Evolutionary conservation across 1,284 basidiomycete genomes (phyloP), one percentile per base, ranked within the genome.

Genomic region (Boletus putidus): DNA sequence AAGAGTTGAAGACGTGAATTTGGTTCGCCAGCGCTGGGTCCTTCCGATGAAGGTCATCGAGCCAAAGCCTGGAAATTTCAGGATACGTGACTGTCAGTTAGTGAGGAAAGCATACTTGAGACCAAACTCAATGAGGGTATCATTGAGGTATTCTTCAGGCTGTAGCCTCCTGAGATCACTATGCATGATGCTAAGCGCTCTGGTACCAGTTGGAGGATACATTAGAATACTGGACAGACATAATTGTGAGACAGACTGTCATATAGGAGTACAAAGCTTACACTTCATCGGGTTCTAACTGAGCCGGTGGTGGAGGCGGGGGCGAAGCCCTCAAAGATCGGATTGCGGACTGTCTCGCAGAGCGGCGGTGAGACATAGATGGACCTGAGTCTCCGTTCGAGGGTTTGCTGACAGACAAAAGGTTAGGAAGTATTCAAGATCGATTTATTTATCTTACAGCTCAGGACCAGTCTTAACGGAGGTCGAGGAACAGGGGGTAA

Each of bases 41-140:
- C 31, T 68, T 72, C 31, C 70, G 73, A 57, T 84, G 79, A 25
- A 92, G 71, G 16, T 83, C 78, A 54, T 78, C 79, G 15, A 89
- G 76, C 83, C 89, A 91, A 23, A 87, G 77, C 70, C 93, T 95
- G 58, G 14, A 39, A 33, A n/a, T 39, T 44, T 49, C 44, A 65
- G 50, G 37, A 57, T 36, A 49, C 5, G 3, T 35, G 49, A 10
- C n/a, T 31, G 18, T 47, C 23, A 12, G 23, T 49, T 25, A 49
- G 10, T 16, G 39, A 11, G 20, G 43, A 46, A 44, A 42, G 77
- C 88, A 51, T 68, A 93, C 91, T 93, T 94, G 36, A 99, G 79
- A 4, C 94, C 96, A 69, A 96, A 97, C 70, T 99, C 96, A 47
- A 99, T 93, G 27, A 98, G 76, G 0, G 92, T 96, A 76, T 99